A percentile compares a stretch with the other conserved stretches of the same genome.
phyloP scores from a whole-genome alignment of 2,329 filamentous ascomycete genomes.

The Penicillium sp. region DNA sequence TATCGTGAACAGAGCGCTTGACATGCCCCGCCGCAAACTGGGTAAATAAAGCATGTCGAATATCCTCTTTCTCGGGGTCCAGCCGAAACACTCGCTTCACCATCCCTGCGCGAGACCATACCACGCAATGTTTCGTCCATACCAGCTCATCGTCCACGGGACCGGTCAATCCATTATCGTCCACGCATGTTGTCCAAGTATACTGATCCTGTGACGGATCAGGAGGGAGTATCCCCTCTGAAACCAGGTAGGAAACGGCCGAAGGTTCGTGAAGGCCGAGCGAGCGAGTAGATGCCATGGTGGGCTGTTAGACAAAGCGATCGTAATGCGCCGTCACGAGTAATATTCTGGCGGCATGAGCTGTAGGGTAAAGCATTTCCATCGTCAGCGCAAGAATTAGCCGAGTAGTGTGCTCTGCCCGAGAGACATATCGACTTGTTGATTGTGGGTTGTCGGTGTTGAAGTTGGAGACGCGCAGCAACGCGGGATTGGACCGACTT shows the following conservation, averaged over 20 bases:
- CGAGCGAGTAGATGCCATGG: slow-evolving; percentile 86
- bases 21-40: slow-evolving; percentile 60
- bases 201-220: slow-evolving; percentile 63
- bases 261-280: slow-evolving; percentile 86
- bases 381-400: slow-evolving; percentile 22
- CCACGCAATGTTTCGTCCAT: slow-evolving; percentile 67
- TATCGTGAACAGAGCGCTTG: slow-evolving; percentile 16
- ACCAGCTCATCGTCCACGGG: slow-evolving; percentile 72
- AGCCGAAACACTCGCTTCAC: slow-evolving; percentile 84
- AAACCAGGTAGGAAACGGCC: slow-evolving; percentile 74
- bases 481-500: slow-evolving; percentile 24
- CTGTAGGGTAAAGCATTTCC: slow-evolving; percentile 23
- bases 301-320: slow-evolving; percentile 23
- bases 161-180: slow-evolving; percentile 38
- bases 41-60: slow-evolving; percentile 81
- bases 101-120: slow-evolving; percentile 84
- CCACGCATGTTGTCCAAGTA: slow-evolving; percentile 64
- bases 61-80: slow-evolving; percentile 76
- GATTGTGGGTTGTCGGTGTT: slow-evolving; percentile 4
- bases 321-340: slow-evolving; percentile 19
- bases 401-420: neutral
- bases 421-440: slow-evolving; percentile 11
- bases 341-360: slow-evolving; percentile 22
- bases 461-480: slow-evolving; percentile 27
- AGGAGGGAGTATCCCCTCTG: slow-evolving; percentile 68